These are phyloP conservation scores for Populus trichocarpa DNA, from an alignment of 441 rosid genomes.

Conservation along the genomic window DNA sequence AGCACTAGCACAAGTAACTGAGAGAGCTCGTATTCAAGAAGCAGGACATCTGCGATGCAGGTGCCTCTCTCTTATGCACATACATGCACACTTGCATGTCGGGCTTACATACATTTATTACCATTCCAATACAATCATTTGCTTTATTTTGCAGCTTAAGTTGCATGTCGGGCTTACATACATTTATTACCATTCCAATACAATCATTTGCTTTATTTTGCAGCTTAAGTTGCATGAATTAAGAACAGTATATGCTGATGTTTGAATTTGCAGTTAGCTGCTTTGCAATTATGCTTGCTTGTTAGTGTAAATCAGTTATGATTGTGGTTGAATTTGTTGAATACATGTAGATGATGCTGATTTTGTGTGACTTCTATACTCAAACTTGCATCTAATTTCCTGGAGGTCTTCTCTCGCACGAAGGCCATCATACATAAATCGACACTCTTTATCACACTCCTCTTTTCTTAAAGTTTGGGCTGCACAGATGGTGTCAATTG, in stretches of 20 bases:
- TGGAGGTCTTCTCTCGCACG: neutral
- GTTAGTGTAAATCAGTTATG: neutral
- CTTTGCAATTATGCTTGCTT: neutral
- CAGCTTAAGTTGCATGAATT: neutral
- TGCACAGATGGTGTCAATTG: neutral
- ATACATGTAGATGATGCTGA: neutral
- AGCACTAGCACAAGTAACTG: conserved; percentile 76
- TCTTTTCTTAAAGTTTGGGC: neutral
- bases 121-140: neutral
- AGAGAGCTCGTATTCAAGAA: conserved; percentile 90
- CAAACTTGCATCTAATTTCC: neutral
- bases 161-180: neutral
- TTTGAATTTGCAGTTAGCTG: neutral
- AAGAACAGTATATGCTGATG: neutral
- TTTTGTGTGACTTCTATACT: conserved; percentile 1
- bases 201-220: neutral
- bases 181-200: neutral
- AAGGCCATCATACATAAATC: neutral
- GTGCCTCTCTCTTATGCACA: conserved; percentile 26
- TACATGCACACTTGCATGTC: neutral
- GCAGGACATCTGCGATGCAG: conserved; percentile 98
- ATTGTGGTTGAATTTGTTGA: neutral
- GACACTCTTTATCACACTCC: neutral
- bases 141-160: neutral
- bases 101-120: neutral